These are phyloP conservation scores for Phylloporus sp. DNA, from an alignment of 768 basidiomycete species.

Conservation along the genomic window DNA sequence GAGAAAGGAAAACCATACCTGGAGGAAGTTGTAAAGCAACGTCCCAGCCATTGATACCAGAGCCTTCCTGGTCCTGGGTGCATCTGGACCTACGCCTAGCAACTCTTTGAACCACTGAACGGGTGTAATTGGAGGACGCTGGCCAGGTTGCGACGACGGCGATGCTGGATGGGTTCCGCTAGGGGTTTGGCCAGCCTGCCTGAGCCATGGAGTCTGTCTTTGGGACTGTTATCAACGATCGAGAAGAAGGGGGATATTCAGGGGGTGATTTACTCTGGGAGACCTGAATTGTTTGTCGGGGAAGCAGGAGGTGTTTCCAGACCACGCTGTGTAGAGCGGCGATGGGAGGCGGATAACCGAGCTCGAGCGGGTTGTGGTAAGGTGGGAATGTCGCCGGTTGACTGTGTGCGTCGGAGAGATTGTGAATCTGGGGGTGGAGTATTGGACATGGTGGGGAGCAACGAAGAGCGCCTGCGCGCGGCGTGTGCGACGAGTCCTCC, in stretches of 20 bases:
- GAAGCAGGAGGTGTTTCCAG: constrained; percentile 17
- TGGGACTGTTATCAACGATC: constrained; percentile 18
- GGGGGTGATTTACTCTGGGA: constrained; percentile 15
- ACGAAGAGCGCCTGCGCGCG: constrained; percentile 25
- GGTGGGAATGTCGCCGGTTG: constrained; percentile 31
- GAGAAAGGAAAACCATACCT: constrained; percentile 38
- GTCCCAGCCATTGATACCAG: constrained; percentile 50
- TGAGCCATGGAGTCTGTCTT: constrained; percentile 24
- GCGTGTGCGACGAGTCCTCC: constrained; percentile 22
- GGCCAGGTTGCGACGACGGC: constrained; percentile 1
- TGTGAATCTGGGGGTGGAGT: constrained; percentile 27
- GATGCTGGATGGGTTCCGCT: constrained; percentile 5
- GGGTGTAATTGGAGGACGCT: constrained; percentile 15
- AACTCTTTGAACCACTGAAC: constrained; percentile 31
- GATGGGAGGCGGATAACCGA: constrained; percentile 28
- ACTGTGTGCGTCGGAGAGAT: constrained; percentile 32
- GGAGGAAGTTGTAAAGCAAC: constrained; percentile 44
- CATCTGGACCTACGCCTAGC: constrained; percentile 52
- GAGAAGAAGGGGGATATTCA: constrained; percentile 1
- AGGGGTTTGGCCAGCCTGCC: constrained; percentile 21
- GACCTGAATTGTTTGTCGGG: constrained; percentile 12
- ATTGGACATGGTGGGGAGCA: constrained; percentile 25
- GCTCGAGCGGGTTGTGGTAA: constrained; percentile 23
- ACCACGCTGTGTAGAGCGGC: constrained; percentile 23
- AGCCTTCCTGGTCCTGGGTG: constrained; percentile 47